Percentiles rank a stretch among this genome's conserved stretches.
Conservation (phyloP, 1,284 basidiomycete genomes). For the Austroboletus novae-zelandiae region DNA sequence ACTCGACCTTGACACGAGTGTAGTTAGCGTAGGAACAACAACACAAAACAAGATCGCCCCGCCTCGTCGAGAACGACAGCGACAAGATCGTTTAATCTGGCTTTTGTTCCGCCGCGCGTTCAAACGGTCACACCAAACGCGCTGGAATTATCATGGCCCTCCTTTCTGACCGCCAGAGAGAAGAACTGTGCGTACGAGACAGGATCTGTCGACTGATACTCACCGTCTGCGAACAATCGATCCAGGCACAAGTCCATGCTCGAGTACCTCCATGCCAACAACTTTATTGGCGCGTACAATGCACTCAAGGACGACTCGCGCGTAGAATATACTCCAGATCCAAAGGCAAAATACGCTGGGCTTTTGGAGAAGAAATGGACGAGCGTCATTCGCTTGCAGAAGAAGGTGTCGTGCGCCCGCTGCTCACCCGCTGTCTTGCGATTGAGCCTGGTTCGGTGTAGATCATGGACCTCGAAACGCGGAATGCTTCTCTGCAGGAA, state of each 20-base stretch:
- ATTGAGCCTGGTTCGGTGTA: slow-evolving; percentile 32
- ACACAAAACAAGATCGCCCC: slow-evolving; percentile 30
- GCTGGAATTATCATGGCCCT: slow-evolving; percentile 40
- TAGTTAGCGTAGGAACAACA: slow-evolving; percentile 23
- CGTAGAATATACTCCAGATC: slow-evolving; percentile 72
- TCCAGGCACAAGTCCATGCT: slow-evolving; percentile 81
- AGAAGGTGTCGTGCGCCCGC: slow-evolving; percentile 61
- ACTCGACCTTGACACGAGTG: no score
- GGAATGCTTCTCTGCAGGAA: slow-evolving; percentile 76
- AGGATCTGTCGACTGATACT: slow-evolving; percentile 9
- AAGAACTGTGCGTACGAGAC: slow-evolving; percentile 67
- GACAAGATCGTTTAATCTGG: slow-evolving; percentile 6
- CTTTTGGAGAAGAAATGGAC: slow-evolving; percentile 96
- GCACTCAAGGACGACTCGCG: slow-evolving; percentile 60
- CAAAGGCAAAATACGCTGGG: slow-evolving; percentile 80
- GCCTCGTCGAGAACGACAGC: slow-evolving; percentile 11
- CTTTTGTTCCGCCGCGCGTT: slow-evolving; percentile 5
- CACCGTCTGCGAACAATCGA: slow-evolving; percentile 11
- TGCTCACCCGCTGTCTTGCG: slow-evolving; percentile 2
- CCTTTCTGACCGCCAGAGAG: slow-evolving; percentile 77
- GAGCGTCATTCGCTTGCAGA: slow-evolving; percentile 87
- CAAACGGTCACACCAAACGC: slow-evolving; percentile 12
- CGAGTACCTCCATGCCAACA: slow-evolving; percentile 74
- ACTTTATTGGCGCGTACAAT: slow-evolving; percentile 61
- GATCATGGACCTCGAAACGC: slow-evolving; percentile 89